phyloP scores from a whole-genome alignment of 805 yeast genomes.

The Candida maesae region DNA sequence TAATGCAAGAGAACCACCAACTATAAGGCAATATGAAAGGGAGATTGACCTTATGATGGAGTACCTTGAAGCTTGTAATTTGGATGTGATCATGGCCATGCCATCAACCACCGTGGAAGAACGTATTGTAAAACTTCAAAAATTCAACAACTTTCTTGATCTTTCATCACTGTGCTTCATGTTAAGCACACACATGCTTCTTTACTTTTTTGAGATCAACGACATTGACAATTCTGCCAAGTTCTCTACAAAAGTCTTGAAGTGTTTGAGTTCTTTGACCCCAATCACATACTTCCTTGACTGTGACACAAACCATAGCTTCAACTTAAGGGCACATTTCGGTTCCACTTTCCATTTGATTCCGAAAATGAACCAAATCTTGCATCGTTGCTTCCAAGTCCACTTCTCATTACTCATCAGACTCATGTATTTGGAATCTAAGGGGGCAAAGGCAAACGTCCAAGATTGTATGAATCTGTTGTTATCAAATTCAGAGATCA shows the following conservation, averaged over 20 bases:
- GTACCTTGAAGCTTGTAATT: constrained; percentile 6
- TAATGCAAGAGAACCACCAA: constrained; percentile 7
- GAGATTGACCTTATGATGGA: constrained; percentile 4
- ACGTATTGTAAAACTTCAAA: constrained; percentile 4
- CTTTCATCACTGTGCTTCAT: constrained; percentile 3
- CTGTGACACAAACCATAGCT: constrained; percentile 4
- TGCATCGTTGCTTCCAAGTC: constrained; percentile 15
- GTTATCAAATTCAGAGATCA: constrained; percentile 5
- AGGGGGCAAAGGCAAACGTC: constrained; percentile 2
- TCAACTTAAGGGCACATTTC: constrained; percentile 13
- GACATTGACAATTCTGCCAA: constrained; percentile 9
- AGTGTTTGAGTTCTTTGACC: constrained; percentile 6
- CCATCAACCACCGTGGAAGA: constrained; percentile 5
- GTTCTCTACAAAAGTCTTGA: constrained; percentile 8
- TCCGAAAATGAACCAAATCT: constrained; percentile 13
- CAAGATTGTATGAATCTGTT: constrained; percentile 1
- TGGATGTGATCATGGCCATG: constrained; percentile 7
- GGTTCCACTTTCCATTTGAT: constrained; percentile 14
- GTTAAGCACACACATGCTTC: constrained; percentile 4
- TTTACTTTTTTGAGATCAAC: constrained; percentile 3
- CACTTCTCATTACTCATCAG: constrained; percentile 12
- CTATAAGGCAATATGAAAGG: constrained; percentile 6
- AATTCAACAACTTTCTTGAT: constrained; percentile 10
- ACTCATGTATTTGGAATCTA: constrained; percentile 5
- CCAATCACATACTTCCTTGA: constrained; percentile 13